Base-by-base conservation (phyloP, 2,329 filamentous ascomycete species). In the Cladosporium oxysporum region DNA sequence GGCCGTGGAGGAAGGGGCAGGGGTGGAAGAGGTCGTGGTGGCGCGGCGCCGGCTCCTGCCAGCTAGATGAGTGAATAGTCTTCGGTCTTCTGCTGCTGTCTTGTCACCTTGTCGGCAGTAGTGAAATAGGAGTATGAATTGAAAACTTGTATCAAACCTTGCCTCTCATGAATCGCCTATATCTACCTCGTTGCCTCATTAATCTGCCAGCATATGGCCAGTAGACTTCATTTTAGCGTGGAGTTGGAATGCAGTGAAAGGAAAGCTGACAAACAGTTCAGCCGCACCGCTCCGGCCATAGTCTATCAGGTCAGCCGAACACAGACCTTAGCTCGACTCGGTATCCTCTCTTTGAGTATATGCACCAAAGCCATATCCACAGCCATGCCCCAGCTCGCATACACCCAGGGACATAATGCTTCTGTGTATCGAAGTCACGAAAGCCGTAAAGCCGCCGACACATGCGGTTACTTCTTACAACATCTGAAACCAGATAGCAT, bases 401-500 rank as follows among this genome's bases (percentile, higher is more conserved):
- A 62, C 12, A 49, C 47, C 5, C 59, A 62, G n/a, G 59, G 59
- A 33, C 59, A 62, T 21, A 62, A 62, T 31, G 37, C 35, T 23
- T 23, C 37, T 5, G 59, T 62, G 2, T 62, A 62, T 10, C 35
- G 29, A 26, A 62, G 59, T 16, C 59, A 62, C 26, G 59, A 62
- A 29, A 62, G 59, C 44, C 59, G 59, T 31, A 50, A 47, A 50
- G 59, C 59, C 8, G 59, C 59, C 26, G 59, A 62, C 28, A 62
- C 59, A n/a, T 62, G 59, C 31, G 41, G 52, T 18, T 55, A 55
- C 50, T 58, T 55, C 28, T 29, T 64, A 12, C 52, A 35, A 16
- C 49, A 49, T 16, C 62, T 66, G 18, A 69, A 67, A 16, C 70
- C 74, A 0, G 68, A 65, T 8, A 73, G 79, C 47, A 69, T 58